Conservation (phyloP, 164 flowering plant genomes). For the Platanus orientalis region DNA sequence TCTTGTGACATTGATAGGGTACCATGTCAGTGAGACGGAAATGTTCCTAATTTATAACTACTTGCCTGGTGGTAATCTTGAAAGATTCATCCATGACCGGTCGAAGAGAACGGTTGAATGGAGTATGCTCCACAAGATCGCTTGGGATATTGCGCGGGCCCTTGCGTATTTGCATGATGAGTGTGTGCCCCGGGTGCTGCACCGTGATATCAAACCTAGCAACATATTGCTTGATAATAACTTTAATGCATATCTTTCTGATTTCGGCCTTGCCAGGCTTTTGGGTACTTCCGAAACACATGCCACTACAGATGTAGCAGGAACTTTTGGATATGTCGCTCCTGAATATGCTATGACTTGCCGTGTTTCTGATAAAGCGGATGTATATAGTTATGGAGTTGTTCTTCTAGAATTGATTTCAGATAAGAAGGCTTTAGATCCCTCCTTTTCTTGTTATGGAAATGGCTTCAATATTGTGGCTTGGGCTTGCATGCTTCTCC, state of each 20-base stretch:
- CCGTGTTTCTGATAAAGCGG: constrained; percentile 92
- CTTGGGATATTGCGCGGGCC: constrained; percentile 78
- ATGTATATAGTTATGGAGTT: constrained; percentile 91
- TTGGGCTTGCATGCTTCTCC: constrained; percentile 85
- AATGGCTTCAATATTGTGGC: constrained; percentile 90
- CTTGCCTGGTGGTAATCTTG: constrained; percentile 82
- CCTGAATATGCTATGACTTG: constrained; percentile 98
- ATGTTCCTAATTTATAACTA: constrained; percentile 89
- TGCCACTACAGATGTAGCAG: constrained; percentile 95
- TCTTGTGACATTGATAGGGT: constrained; percentile 82
- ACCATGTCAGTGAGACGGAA: constrained; percentile 87
- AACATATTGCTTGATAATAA: constrained; percentile 82
- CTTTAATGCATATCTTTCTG: constrained; percentile 80
- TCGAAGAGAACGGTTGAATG: constrained; percentile 70
- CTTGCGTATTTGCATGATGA: constrained; percentile 85
- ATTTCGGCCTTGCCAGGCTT: constrained; percentile 86
- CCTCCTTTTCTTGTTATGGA: constrained; percentile 77
- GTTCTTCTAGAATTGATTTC: constrained; percentile 82
- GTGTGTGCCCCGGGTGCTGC: constrained; percentile 93
- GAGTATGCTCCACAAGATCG: constrained; percentile 85
- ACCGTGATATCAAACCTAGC: constrained; percentile 94
- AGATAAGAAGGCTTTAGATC: constrained; percentile 87
- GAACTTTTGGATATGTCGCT: constrained; percentile 92
- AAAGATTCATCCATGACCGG: constrained; percentile 79
- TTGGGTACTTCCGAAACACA: constrained; percentile 91